phyloP scores from a whole-genome alignment of 2,329 filamentous ascomycete genomes.

The Claviceps pusilla region DNA sequence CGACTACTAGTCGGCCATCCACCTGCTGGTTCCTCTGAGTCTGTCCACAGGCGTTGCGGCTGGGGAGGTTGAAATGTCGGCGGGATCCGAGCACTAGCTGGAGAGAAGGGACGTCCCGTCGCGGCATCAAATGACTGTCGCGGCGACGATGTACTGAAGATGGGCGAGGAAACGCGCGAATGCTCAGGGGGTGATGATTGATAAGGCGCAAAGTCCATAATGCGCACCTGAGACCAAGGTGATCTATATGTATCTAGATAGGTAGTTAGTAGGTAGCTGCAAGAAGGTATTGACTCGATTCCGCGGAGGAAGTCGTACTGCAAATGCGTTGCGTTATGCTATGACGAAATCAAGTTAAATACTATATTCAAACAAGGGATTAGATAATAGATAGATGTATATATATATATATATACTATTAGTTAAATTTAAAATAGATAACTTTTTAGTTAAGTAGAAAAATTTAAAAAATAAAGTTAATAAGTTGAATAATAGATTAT shows the following conservation, averaged over 20 bases:
- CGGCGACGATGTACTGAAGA: conserved; percentile 23
- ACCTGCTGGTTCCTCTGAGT: conserved; percentile 23
- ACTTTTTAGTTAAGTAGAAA: too few relatives aligned
- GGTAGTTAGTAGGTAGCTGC: not conserved
- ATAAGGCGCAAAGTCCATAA: conserved; percentile 92
- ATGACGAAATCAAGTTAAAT: too few relatives aligned
- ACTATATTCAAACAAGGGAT: too few relatives aligned
- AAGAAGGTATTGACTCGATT: not conserved
- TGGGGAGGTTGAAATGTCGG: conserved; percentile 34
- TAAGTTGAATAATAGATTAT: too few relatives aligned
- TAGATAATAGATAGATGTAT: too few relatives aligned
- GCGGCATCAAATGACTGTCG: conserved; percentile 42
- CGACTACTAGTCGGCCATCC: conserved; percentile 10
- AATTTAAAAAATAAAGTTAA: too few relatives aligned
- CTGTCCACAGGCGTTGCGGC: conserved; percentile 39
- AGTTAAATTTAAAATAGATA: too few relatives aligned
- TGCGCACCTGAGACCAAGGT: conserved; percentile 8
- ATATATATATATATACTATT: too few relatives aligned
- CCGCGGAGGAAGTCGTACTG: not conserved
- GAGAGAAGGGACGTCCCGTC: conserved; percentile 39
- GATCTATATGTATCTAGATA: not conserved
- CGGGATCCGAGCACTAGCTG: conserved; percentile 28
- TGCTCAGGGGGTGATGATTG: conserved; percentile 83
- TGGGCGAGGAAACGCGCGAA: conserved; percentile 63
- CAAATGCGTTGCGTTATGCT: not conserved